Evolutionary conservation across 768 basidiomycete genomes (phyloP), one percentile per base, ranked within the genome.

Genomic region (Auricularia auricula-judae): DNA sequence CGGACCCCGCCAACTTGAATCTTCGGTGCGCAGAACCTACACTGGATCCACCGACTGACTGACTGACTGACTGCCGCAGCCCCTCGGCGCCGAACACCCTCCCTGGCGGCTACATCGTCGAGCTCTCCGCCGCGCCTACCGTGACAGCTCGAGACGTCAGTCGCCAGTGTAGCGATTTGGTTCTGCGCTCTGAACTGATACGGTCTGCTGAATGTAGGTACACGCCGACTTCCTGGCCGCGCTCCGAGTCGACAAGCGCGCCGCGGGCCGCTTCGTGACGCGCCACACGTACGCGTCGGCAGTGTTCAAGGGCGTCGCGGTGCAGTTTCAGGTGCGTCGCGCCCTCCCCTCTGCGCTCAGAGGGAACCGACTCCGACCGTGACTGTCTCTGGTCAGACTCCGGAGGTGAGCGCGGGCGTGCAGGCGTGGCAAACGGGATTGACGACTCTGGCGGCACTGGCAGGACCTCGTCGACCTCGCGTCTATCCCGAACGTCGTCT

Each of bases 201-300:
- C 29, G 29, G 29, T 29, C 29, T 29, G 29, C 29, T 18, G 39
- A 39, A 7, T 12, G 39, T 54, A 54, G 53, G 53, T 54, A 7
- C 53, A 54, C 18, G 53, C 10, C 53, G 29, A 54, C 53, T 54
- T 54, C 53, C 53, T 54, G 5, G 18, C 11, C 7, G 53, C 10
- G 53, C 53, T 54, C n/a, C n/a, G n/a, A n/a, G n/a, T n/a, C n/a
- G 53, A 54, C 53, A 54, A 54, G n/a, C 53, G 53, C 53, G n/a
- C 29, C 11, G n/a, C 11, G 7, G 29, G 29, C 11, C n/a, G 53
- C 11, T 54, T 54, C 53, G 53, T 54, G n/a, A 29, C 53, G 53
- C n/a, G 53, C 53, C 10, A 10, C n/a, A 54, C 10, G 53, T 54
- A 54, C 53, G n/a, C 7, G 11, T 54, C 53, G 53, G 11, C 2